Conservation (phyloP, 1,284 basidiomycete genomes). For the Mycena citricolor region DNA sequence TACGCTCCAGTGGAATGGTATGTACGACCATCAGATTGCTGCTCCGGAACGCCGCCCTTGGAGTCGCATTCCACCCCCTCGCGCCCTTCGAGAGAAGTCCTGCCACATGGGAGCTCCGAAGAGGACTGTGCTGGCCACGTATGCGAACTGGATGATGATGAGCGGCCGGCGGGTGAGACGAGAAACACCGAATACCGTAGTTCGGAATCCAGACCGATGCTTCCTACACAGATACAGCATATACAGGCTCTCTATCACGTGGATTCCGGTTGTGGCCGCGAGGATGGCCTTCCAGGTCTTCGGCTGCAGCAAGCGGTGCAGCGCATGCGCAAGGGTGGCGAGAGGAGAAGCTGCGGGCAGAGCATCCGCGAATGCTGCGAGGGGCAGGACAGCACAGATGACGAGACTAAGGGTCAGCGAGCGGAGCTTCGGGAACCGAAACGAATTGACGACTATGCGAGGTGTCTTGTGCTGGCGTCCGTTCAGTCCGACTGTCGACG, state of each 20-base stretch:
- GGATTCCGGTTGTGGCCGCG: slow-evolving; percentile 32
- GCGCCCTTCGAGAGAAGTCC: too few relatives aligned
- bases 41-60: too few relatives aligned
- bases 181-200: slow-evolving; percentile 43
- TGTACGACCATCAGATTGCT: too few relatives aligned
- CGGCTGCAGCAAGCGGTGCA: slow-evolving; percentile 25
- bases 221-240: slow-evolving; percentile 48
- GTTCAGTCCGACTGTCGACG: not conserved
- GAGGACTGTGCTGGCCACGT: slow-evolving; percentile 48
- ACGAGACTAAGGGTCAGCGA: slow-evolving; percentile 21
- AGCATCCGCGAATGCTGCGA: slow-evolving; percentile 40
- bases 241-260: slow-evolving; percentile 43
- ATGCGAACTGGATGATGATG: slow-evolving; percentile 41
- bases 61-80: too few relatives aligned
- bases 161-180: not conserved
- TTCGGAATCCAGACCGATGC: slow-evolving; percentile 51
- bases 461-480: slow-evolving; percentile 57
- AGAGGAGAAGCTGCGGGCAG: slow-evolving; percentile 28
- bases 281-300: slow-evolving; percentile 23
- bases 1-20: too few relatives aligned
- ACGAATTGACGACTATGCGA: slow-evolving; percentile 54
- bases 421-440: slow-evolving; percentile 27
- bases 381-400: slow-evolving; percentile 27
- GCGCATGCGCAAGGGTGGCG: slow-evolving; percentile 29
- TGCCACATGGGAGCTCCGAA: slow-evolving; percentile 55